Conservation (phyloP, 805 yeast species). For the Lachancea cidri region DNA sequence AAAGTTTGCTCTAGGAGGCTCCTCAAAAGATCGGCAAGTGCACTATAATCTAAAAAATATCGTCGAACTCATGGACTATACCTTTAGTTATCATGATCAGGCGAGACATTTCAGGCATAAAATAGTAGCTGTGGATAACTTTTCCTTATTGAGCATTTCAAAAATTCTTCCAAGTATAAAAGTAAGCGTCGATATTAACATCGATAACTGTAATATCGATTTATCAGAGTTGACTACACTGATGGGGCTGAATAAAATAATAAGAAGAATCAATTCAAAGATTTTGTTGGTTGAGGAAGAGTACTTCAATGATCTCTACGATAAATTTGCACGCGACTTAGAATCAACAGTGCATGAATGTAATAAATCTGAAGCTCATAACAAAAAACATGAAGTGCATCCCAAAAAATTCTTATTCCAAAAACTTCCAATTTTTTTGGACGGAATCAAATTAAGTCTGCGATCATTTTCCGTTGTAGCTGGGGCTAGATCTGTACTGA, state of each 20-base stretch:
- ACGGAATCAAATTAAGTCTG: constrained; percentile 22
- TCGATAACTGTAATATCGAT: constrained; percentile 23
- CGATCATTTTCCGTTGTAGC: constrained; percentile 24
- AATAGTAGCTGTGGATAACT: constrained; percentile 19
- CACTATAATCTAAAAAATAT: constrained; percentile 17
- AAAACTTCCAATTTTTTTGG: constrained; percentile 34
- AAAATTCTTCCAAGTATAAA: constrained; percentile 23
- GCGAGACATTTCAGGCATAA: constrained; percentile 13
- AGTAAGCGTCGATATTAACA: constrained; percentile 16
- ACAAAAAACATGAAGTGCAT: constrained; percentile 2
- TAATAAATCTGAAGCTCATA: background rate
- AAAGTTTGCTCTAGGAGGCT: constrained; percentile 12
- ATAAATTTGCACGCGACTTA: constrained; percentile 23
- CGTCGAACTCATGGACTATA: constrained; percentile 22
- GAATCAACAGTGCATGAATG: constrained; percentile 17
- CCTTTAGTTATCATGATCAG: constrained; percentile 19
- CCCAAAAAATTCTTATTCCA: constrained; percentile 18
- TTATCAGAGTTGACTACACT: constrained; percentile 28
- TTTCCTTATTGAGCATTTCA: constrained; percentile 17
- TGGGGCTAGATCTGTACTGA: constrained; percentile 41
- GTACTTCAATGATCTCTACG: constrained; percentile 27
- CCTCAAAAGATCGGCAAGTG: constrained; percentile 8
- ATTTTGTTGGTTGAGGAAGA: constrained; percentile 24
- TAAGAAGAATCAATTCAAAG: constrained; percentile 24
- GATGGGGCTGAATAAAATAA: constrained; percentile 23